Base-by-base conservation (phyloP, 371 early-diverging fungal genomes). In the Aphelidium insulamus region DNA sequence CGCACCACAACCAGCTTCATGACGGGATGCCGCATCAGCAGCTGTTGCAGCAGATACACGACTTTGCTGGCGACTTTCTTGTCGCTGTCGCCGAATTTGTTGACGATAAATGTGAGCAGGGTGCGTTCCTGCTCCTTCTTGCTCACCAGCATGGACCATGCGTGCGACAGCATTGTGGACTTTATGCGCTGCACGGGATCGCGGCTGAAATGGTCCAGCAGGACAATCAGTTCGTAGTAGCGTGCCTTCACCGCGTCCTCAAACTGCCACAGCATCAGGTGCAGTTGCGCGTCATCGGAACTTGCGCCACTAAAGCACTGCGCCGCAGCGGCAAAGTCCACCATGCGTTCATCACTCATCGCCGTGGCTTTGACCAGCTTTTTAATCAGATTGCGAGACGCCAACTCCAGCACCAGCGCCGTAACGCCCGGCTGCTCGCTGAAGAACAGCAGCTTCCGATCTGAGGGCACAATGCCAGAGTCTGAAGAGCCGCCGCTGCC, bases 101-200 rank as follows among this genome's bases (percentile, higher is more conserved):
- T 88, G 39, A 85, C 74, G 16, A 94, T 62, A 33, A 94, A 45
- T 23, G 74, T 65, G 27, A 94, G 62, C 37, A 94, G 58, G 41
- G 86, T 90, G 33, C 77, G 76, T 45, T 94, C 95, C 54, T 91
- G 86, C 53, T 94, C 95, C 5, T 92, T 85, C 48, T 87, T 88
- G 17, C 67, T 54, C 26, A 58, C 50, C 36, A 91, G 54, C 24
- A 94, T 55, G 41, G 77, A 77, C 33, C 61, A 54, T 30, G 87
- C 64, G 51, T 64, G 68, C 6, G 51, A 47, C 3, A 90, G 53
- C 59, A 72, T 71, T 42, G 66, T 74, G 44, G 69, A 67, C 35
- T 79, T 73, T 18, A 86, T 72, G 40, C 80, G 71, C 28, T 63
- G 55, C 15, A 91, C 51, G 5, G 80, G 68, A 49, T 94, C 95